A percentile compares a stretch with the other conserved stretches of the same genome.
phyloP scores from a whole-genome alignment of 2,329 filamentous ascomycete genomes.

The Aspergillus calidoustus region DNA sequence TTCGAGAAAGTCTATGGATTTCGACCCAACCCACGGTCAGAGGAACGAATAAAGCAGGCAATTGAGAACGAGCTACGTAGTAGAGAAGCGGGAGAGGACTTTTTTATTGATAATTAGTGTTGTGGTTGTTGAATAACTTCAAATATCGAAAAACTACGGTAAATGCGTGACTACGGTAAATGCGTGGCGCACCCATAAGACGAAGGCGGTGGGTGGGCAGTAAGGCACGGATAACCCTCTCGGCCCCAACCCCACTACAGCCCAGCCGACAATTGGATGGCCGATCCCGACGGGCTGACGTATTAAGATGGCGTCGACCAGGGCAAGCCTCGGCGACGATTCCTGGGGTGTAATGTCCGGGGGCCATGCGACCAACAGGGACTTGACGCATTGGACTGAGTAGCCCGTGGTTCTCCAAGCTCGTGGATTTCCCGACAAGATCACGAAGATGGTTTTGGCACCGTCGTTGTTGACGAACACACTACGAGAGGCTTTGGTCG shows the following conservation, averaged over 20 bases:
- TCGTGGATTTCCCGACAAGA: slow-evolving; percentile 49
- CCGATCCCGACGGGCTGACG: slow-evolving; percentile 18
- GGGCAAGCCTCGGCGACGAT: background rate
- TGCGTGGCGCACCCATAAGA: too few species aligned
- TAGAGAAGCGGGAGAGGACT: too few species aligned
- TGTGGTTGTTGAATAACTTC: too few species aligned
- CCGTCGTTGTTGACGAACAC: slow-evolving; percentile 62
- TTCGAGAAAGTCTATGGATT: too few species aligned
- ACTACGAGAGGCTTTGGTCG: slow-evolving; percentile 71
- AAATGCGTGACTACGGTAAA: too few species aligned
- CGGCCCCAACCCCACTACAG: slow-evolving; percentile 15
- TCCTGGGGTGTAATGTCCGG: slow-evolving; percentile 23
- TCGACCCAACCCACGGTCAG: too few species aligned
- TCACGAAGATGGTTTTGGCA: slow-evolving; percentile 56
- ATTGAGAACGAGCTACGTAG: too few species aligned
- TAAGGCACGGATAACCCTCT: too few species aligned
- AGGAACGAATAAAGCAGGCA: too few species aligned
- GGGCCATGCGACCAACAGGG: slow-evolving; percentile 58
- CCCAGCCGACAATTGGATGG: slow-evolving; percentile 18
- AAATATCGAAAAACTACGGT: too few species aligned
- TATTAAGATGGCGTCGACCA: slow-evolving; percentile 37
- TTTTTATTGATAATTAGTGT: too few species aligned
- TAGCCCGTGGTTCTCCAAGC: slow-evolving; percentile 17
- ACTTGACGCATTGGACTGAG: slow-evolving; percentile 35
- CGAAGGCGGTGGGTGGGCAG: too few species aligned